A percentile compares a stretch with the other conserved stretches of the same genome.
Evolutionary conservation across 2,329 filamentous ascomycete species (phyloP).

Genomic region (Sclerotinia nivalis): DNA sequence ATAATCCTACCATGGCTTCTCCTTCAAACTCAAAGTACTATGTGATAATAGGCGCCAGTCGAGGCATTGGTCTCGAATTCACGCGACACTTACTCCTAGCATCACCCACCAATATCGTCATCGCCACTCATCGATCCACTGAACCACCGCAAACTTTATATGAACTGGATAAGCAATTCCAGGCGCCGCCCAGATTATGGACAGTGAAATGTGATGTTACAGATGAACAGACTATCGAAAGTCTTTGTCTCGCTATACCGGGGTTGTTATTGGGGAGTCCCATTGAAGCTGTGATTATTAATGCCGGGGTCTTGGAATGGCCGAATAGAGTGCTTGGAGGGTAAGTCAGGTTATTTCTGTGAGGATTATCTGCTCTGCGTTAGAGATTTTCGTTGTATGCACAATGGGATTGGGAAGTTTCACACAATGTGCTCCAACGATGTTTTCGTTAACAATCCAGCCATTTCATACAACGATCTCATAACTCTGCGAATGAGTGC

Average conservation of each 20-base stretch:
- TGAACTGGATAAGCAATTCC: background rate
- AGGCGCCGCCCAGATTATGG: slow-evolving; percentile 20
- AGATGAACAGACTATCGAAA: slow-evolving; percentile 51
- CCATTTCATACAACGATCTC: background rate
- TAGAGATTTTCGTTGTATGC: background rate
- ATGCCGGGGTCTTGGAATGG: slow-evolving; percentile 12
- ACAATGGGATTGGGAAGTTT: background rate
- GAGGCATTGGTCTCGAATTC: slow-evolving; percentile 50
- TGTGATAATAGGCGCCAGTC: slow-evolving; percentile 48
- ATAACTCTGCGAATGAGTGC: background rate
- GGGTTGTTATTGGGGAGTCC: background rate
- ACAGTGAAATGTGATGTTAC: slow-evolving; percentile 52
- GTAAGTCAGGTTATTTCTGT: background rate
- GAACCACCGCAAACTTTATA: background rate
- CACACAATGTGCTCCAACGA: background rate
- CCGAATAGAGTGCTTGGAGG: slow-evolving; percentile 8
- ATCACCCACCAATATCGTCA: slow-evolving; percentile 45
- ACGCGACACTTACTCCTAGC: slow-evolving; percentile 43
- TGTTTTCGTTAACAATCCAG: fast-evolving
- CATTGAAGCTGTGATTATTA: slow-evolving; percentile 5
- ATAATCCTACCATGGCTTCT: background rate
- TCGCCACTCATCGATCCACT: slow-evolving; percentile 48
- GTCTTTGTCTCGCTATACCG: slow-evolving; percentile 53
- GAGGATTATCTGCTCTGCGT: background rate
- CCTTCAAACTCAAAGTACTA: slow-evolving; percentile 21